Base-by-base conservation (phyloP, 768 basidiomycete species). In the Russula olivacea region DNA sequence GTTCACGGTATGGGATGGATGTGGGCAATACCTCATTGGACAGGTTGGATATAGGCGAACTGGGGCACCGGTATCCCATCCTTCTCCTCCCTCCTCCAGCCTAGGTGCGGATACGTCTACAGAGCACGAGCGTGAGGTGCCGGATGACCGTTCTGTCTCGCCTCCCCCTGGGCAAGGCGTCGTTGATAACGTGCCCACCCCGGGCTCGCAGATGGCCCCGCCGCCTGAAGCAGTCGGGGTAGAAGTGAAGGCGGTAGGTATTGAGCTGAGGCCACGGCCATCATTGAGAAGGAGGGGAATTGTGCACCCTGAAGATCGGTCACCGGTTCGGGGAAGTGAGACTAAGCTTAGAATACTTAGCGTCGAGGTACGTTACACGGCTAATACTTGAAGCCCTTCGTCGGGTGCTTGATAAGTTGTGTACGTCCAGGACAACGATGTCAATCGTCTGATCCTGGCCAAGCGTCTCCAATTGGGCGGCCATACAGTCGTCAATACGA, bases 401-500 rank as follows among this genome's bases (percentile, higher is more conserved):
- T 34, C 11, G 34, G 1, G 11, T 34, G 34, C 34, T 61, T 66
- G 9, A 43, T 12, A 36, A 52, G 34, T 60, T 68, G 0, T 61
- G 88, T 34, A 11, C 11, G 11, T 21, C 30, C n/a, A 56, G 84
- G 87, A 89, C 68, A 87, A 91, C 68, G 78, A 81, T 49, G 83
- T 91, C 69, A 92, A 93, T 70, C 82, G 85, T 10, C 80, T 76
- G 54, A 84, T 93, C 23, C 77, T 93, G 0, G 78, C 79, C 8
- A 89, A 89, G 70, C 79, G 89, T 14, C 76, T 93, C 54, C 76
- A 77, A 15, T 75, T 83, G 65, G 86, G 84, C 68, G 87, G 85
- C 0, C 87, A 91, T 65, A 77, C 71, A 14, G 87, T 91, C 6
- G 75, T 84, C 11, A 80, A 81, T 58, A 83, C 83, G 1, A 84